Conservation (phyloP, 176 grass and related monocot genomes). For the Neostapfia colusana region DNA sequence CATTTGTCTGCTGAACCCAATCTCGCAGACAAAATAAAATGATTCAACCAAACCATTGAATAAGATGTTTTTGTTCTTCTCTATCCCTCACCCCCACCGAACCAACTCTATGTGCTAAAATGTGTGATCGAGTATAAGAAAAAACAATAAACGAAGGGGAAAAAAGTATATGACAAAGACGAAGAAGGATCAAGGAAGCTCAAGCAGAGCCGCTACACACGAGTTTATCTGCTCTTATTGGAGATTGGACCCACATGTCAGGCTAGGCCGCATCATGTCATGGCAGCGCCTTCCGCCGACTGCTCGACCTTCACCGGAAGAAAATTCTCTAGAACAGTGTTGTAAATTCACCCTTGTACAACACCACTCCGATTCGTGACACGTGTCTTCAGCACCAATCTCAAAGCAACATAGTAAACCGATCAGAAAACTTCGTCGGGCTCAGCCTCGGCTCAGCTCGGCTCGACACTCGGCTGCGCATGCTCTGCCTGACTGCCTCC, state of each 20-base stretch:
- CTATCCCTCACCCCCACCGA: constrained; percentile 9
- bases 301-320: constrained; percentile 49
- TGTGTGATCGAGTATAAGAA: not conserved
- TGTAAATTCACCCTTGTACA: no score
- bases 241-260: constrained; percentile 15
- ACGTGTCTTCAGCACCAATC: no score
- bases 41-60: constrained; percentile 43
- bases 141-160: not conserved
- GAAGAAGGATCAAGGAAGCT: not conserved
- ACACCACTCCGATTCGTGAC: no score
- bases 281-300: constrained; percentile 37
- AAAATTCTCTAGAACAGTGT: no score
- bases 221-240: constrained; percentile 43
- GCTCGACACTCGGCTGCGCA: no score
- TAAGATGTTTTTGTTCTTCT: not conserved
- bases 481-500: no score
- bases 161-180: constrained; percentile 21
- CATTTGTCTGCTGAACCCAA: not conserved
- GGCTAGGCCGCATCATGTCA: not conserved
- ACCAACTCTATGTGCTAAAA: constrained; percentile 34
- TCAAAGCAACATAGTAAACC: no score
- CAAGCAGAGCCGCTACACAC: not conserved
- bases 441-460: no score
- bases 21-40: constrained; percentile 18
- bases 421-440: no score